Evolutionary conservation across 208 protist genomes (phyloP), one percentile per base, ranked within the genome.

Genomic region (Leishmania martiniquensis): DNA sequence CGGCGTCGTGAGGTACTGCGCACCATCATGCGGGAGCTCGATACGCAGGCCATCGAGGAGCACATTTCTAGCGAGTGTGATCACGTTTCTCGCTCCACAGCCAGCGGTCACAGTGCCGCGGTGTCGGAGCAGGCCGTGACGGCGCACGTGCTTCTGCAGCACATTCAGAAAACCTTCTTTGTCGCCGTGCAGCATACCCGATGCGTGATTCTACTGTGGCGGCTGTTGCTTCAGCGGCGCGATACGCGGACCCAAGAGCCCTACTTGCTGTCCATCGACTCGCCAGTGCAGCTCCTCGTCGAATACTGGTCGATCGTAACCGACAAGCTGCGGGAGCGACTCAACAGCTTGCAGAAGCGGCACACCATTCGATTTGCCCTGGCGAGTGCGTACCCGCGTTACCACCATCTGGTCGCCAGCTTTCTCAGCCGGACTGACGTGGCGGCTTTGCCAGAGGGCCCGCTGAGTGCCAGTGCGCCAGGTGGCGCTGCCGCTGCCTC

Each of bases 221-320:
- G 86, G 15, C 77, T 93, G 44, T 77, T 96, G 25, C 81, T 94
- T 63, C 79, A 84, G 59, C 85, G 84, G 68, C 71, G 80, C 44
- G 89, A 93, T 77, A 83, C 75, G 34, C 63, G 80, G 37, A 90
- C 86, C 13, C 80, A 89, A 57, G 75, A 51, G 32, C 70, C 77
- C 1, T 92, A 88, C 72, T 63, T 93, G 20, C 72, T 72, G 55
- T 71, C 76, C 25, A 74, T 93, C 55, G 90, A 93, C 54, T 69
- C 70, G n/a, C 93, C 90, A 9, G 86, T 85, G 60, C 86, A 88
- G 75, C 67, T 93, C 44, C 82, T 96, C 29, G 79, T 87, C 13
- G 90, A 96, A 51, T 96, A 92, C 80, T 94, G 90, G 89, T 81
- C 85, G 1, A 59, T 87, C 12, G 76, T 91, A 25, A 89, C 85